Evolutionary conservation across 345 rosid species (phyloP).

Genomic region (Eucalyptus curtisii): DNA sequence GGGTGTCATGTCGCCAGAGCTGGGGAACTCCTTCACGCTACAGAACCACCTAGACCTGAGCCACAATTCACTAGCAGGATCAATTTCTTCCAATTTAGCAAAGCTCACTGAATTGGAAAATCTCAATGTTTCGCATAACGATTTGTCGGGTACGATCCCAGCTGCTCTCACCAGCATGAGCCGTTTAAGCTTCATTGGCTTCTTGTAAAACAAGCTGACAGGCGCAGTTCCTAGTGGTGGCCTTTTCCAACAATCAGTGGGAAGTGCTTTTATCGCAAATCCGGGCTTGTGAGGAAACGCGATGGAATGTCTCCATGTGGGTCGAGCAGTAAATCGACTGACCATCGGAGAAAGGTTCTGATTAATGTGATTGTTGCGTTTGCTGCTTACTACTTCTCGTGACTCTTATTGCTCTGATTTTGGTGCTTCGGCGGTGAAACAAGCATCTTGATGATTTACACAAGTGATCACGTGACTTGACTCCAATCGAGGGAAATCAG

Average conservation of each 20-base stretch:
- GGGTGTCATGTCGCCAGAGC: constrained; percentile 27
- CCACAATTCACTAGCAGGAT: constrained; percentile 44
- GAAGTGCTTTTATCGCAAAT: constrained; percentile 24
- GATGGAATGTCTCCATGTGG: constrained; percentile 24
- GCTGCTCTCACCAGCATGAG: constrained; percentile 19
- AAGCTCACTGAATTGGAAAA: constrained; percentile 27
- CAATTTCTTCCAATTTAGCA: constrained; percentile 25
- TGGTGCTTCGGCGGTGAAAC: background rate
- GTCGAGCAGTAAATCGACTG: background rate
- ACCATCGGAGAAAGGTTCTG: constrained; percentile 10
- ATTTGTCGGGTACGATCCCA: constrained; percentile 35
- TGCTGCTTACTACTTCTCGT: constrained; percentile 1
- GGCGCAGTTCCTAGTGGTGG: constrained; percentile 29
- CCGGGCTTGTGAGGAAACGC: constrained; percentile 43
- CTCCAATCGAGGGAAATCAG: background rate
- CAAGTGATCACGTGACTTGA: too few species aligned
- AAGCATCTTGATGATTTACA: constrained; percentile 2
- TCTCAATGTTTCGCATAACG: constrained; percentile 42
- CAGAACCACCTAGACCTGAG: constrained; percentile 40
- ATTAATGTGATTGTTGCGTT: constrained; percentile 18
- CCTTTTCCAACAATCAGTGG: constrained; percentile 26
- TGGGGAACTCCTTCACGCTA: constrained; percentile 21
- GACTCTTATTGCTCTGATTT: background rate
- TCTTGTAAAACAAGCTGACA: constrained; percentile 37
- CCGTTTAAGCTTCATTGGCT: constrained; percentile 27